Percentiles rank a stretch among this genome's conserved stretches.
Evolutionary conservation across 352 stramenopile genomes (phyloP).

Genomic region (Aphanomyces cochlioides): DNA sequence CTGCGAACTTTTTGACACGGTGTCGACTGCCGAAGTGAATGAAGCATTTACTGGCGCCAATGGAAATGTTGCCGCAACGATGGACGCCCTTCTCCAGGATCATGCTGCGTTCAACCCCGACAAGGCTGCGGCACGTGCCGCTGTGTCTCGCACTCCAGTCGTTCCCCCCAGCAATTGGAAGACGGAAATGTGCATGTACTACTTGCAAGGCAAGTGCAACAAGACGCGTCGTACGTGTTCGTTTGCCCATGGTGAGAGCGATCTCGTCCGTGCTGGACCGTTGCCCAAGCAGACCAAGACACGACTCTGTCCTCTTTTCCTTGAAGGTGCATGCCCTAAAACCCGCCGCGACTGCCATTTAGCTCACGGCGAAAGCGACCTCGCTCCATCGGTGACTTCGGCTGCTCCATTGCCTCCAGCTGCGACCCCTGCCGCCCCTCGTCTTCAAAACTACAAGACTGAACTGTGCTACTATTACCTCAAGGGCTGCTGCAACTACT

Average conservation of each 20-base stretch:
- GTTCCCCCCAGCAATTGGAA: slow-evolving; percentile 65
- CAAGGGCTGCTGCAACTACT: slow-evolving; percentile 85
- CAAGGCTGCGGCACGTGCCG: background rate
- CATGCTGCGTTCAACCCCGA: slow-evolving; percentile 3
- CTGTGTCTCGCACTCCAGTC: slow-evolving; percentile 17
- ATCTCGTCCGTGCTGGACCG: slow-evolving; percentile 48
- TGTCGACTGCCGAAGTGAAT: no score
- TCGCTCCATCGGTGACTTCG: slow-evolving; percentile 29
- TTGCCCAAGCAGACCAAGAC: slow-evolving; percentile 60
- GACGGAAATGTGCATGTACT: slow-evolving; percentile 88
- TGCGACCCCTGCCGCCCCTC: slow-evolving; percentile 36
- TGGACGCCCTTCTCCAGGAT: no score
- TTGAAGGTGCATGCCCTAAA: slow-evolving; percentile 68
- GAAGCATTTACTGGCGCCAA: no score
- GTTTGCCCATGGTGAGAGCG: slow-evolving; percentile 79
- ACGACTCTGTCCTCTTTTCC: slow-evolving; percentile 69
- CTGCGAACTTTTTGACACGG: no score
- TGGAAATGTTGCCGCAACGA: no score
- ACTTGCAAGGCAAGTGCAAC: slow-evolving; percentile 86
- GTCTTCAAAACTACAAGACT: slow-evolving; percentile 86
- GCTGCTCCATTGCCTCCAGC: background rate
- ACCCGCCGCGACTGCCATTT: slow-evolving; percentile 71
- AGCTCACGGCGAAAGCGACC: slow-evolving; percentile 70
- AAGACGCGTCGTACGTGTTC: slow-evolving; percentile 84
- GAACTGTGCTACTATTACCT: slow-evolving; percentile 87